phyloP scores from a whole-genome alignment of 2,329 filamentous ascomycete genomes.

The Fonsecaea nubica region DNA sequence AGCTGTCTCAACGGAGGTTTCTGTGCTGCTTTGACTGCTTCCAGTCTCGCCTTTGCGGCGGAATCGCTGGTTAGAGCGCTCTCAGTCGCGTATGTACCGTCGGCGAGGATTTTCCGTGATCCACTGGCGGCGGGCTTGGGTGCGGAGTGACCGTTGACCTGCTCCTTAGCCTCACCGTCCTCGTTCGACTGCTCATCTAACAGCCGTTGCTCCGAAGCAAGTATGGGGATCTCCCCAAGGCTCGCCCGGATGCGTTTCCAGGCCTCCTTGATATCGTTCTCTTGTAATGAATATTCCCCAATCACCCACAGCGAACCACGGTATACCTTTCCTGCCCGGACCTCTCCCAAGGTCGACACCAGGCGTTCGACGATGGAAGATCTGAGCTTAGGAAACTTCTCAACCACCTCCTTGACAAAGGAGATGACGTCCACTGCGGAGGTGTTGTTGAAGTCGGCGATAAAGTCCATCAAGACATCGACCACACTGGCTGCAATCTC shows the following conservation, averaged over 20 bases:
- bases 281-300: slow-evolving; percentile 93
- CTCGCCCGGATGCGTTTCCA: slow-evolving; percentile 96
- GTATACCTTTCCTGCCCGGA: slow-evolving; percentile 96
- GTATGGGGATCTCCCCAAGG: slow-evolving; percentile 93
- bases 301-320: slow-evolving; percentile 96
- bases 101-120: slow-evolving; percentile 88
- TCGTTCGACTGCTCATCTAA: slow-evolving; percentile 81
- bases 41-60: slow-evolving; percentile 84
- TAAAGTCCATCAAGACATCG: slow-evolving; percentile 97
- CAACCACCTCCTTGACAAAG: slow-evolving; percentile 98
- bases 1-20: slow-evolving; percentile 94
- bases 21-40: slow-evolving; percentile 95
- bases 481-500: slow-evolving; percentile 97
- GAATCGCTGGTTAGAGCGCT: slow-evolving; percentile 94
- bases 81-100: slow-evolving; percentile 97
- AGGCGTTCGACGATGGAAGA: slow-evolving; percentile 85
- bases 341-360: slow-evolving; percentile 88
- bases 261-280: slow-evolving; percentile 91
- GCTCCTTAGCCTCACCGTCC: slow-evolving; percentile 67
- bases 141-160: slow-evolving; percentile 82
- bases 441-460: slow-evolving; percentile 95
- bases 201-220: slow-evolving; percentile 90
- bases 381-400: slow-evolving; percentile 92
- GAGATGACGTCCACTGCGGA: slow-evolving; percentile 97
- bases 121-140: slow-evolving; percentile 70